phyloP scores from a whole-genome alignment of 495 filamentous ascomycete genomes.

The Pseudoneurospora amorphoporcata region DNA sequence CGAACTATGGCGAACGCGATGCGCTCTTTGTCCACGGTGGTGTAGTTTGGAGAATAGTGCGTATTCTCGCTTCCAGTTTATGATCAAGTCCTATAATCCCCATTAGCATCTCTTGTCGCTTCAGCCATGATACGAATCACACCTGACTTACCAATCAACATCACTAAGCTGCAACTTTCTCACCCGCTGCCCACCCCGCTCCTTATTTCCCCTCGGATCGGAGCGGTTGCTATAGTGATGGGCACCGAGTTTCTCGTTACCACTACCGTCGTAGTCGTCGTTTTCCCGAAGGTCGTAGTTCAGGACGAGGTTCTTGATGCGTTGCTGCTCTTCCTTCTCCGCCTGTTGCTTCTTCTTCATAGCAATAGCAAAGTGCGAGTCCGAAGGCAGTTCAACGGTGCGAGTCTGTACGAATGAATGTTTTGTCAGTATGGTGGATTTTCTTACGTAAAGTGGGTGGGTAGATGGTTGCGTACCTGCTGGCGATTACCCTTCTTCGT shows the following conservation, averaged over 20 bases:
- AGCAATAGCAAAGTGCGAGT: constrained; percentile 88
- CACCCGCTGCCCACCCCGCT: constrained; percentile 69
- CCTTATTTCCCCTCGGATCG: constrained; percentile 58
- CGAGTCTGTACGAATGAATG: constrained; percentile 52
- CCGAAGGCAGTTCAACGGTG: constrained; percentile 85
- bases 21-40: not conserved
- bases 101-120: not conserved
- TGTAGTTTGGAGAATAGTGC: not conserved
- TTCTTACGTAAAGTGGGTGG: not conserved
- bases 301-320: constrained; percentile 93
- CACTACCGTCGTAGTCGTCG: constrained; percentile 58
- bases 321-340: constrained; percentile 89
- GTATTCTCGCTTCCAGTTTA: not conserved
- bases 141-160: constrained; percentile 76
- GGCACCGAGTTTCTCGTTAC: constrained; percentile 37
- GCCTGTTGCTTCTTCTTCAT: constrained; percentile 93
- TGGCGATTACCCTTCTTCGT: constrained; percentile 95
- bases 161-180: constrained; percentile 91
- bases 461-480: constrained; percentile 47
- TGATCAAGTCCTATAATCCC: constrained; percentile 10
- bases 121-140: not conserved
- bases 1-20: not conserved
- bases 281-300: constrained; percentile 87
- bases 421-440: not conserved
- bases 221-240: constrained; percentile 35